Conservation (phyloP, 805 yeast species). For the Cyberlindnera americana region DNA sequence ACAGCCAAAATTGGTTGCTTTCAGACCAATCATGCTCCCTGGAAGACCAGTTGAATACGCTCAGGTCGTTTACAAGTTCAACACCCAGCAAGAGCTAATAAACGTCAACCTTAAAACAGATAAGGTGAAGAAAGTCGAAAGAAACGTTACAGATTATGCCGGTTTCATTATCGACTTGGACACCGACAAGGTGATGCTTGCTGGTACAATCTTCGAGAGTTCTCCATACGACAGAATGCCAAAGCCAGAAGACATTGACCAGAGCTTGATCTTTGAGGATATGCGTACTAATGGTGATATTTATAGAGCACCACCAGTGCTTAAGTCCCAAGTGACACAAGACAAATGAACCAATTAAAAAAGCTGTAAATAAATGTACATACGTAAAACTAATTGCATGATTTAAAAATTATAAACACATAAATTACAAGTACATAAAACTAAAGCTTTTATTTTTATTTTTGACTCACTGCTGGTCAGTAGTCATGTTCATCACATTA, state of each 20-base stretch:
- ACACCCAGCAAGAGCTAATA: conserved; percentile 58
- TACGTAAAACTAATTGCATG: background rate
- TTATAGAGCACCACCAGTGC: conserved; percentile 28
- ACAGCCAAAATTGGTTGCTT: conserved; percentile 68
- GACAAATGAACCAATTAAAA: background rate
- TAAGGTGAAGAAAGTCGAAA: conserved; percentile 43
- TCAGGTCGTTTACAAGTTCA: conserved; percentile 60
- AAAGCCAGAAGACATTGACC: conserved; percentile 30
- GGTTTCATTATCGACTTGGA: conserved; percentile 61
- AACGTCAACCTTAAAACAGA: conserved; percentile 43
- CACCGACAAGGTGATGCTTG: conserved; percentile 51
- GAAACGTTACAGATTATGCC: conserved; percentile 57
- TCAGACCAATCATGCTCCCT: conserved; percentile 64
- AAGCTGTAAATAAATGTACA: background rate
- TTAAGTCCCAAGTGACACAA: conserved; percentile 6
- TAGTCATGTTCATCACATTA: conserved; percentile 38
- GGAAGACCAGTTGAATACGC: conserved; percentile 51
- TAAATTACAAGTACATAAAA: background rate
- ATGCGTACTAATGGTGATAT: conserved; percentile 34
- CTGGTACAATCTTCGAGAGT: conserved; percentile 67
- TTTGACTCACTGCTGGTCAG: conserved; percentile 1
- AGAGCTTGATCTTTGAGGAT: conserved; percentile 26
- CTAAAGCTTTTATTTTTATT: background rate
- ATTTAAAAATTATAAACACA: background rate
- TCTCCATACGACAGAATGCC: conserved; percentile 38